Evolutionary conservation across 495 filamentous ascomycete species (phyloP), one percentile per base, ranked within the genome.

Genomic region (Aspergillus asperescens): DNA sequence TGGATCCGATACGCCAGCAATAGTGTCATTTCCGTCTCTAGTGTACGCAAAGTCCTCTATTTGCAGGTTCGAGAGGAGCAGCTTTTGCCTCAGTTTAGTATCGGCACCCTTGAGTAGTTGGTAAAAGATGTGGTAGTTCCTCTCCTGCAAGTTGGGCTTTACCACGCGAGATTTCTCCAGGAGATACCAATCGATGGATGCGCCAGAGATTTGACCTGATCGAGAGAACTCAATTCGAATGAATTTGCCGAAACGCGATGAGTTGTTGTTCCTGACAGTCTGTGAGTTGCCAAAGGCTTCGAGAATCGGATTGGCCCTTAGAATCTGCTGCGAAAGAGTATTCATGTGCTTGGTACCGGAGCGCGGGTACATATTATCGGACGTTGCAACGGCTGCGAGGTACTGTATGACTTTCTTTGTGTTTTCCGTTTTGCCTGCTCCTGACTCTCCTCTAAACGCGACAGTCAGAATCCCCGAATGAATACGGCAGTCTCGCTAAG

Each of bases 341-440:
- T 89, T 86, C 46, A 92, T 82, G 52, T 89, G 84, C 50, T 81
- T 77, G 12, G 72, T 73, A 22, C 75, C 72, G 15, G 80, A 80
- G 47, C 82, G 83, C 41, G 71, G 79, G 62, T 81, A 83, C 4
- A 85, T 79, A 4, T 84, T 85, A 47, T 94, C 89, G 1, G 89
- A 83, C 19, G 86, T 85, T 4, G 94, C 94, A 31, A 97, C 92
- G 12, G 91, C 91, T 18, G 94, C 94, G 40, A 99, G 81, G 67
- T 96, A 99, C 56, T 99, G 94, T 48, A 99, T 99, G 43, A 99
- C 94, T 69, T 99, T 99, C 64, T 99, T 99, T 2, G 94, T 99
- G 58, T 99, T 99, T 65, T 99, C 94, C 0, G 94, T 99, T 71
- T 99, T 99, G 56, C 94, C 94, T 23, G 94, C 94, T 56, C 94